Evolutionary conservation across 129 eudicot species (phyloP).

Genomic region (Helichrysum umbraculigerum): DNA sequence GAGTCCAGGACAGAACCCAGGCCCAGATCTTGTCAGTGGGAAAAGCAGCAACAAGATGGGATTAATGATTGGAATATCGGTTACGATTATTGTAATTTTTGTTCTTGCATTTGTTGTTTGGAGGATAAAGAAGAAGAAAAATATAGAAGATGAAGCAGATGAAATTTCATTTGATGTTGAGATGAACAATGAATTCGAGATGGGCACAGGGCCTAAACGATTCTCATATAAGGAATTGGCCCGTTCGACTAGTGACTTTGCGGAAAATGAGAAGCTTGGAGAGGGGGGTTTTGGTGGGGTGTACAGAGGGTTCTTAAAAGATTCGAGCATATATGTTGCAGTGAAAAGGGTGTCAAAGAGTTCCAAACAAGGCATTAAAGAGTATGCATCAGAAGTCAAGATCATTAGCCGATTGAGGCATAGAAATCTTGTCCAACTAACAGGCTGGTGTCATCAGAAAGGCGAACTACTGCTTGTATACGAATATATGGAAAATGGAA

Average conservation of each 20-base stretch:
- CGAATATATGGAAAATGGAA: conserved; percentile 6
- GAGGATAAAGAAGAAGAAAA: neutral
- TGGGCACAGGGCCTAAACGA: conserved; percentile 1
- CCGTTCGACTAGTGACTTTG: neutral
- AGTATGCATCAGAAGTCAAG: conserved; percentile 8
- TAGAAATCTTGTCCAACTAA: neutral
- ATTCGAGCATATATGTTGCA: neutral
- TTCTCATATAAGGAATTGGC: neutral
- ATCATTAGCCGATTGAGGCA: conserved; percentile 13
- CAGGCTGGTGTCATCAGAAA: neutral
- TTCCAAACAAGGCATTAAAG: conserved; percentile 7
- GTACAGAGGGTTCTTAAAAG: neutral
- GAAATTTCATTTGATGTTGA: neutral
- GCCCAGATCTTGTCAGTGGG: neutral
- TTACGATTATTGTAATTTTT: neutral
- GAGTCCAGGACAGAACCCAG: neutral
- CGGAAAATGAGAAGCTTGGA: neutral
- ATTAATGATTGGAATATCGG: conserved; percentile 9
- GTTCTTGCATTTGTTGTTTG: neutral
- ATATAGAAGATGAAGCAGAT: neutral
- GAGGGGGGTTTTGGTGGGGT: conserved; percentile 16
- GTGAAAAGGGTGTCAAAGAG: neutral
- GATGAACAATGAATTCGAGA: conserved; percentile 8
- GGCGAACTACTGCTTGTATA: neutral
- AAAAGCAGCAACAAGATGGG: conserved; percentile 20